Conservation (phyloP, 441 rosid species). For the Populus hybrid region DNA sequence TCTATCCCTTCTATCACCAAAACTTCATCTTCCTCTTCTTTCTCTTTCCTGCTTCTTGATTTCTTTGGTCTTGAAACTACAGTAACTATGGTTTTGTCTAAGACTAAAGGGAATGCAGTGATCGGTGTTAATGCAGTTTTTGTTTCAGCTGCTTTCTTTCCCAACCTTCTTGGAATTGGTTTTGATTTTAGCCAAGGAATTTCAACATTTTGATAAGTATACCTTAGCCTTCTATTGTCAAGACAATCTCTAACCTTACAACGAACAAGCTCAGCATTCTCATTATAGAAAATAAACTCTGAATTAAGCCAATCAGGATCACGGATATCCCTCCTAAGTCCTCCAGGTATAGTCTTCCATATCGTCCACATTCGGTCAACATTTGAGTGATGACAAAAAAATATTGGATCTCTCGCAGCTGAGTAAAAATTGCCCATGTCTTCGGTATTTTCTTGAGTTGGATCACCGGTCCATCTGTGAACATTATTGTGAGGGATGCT, state of each 20-base stretch:
- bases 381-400: conserved; percentile 52
- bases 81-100: conserved; percentile 31
- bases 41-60: conserved; percentile 47
- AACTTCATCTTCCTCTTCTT: conserved; percentile 58
- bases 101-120: conserved; percentile 34
- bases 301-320: conserved; percentile 53
- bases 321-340: conserved; percentile 38
- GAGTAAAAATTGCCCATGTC: conserved; percentile 65
- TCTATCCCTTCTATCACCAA: conserved; percentile 43
- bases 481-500: conserved; percentile 43
- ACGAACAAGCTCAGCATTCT: conserved; percentile 47
- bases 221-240: conserved; percentile 35
- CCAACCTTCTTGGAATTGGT: conserved; percentile 37
- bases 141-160: conserved; percentile 32
- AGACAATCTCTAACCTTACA: conserved; percentile 51
- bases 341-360: conserved; percentile 33
- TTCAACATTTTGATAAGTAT: conserved; percentile 42
- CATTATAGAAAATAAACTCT: conserved; percentile 45
- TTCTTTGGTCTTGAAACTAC: conserved; percentile 47
- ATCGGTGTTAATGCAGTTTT: background rate
- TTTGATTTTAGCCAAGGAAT: conserved; percentile 47
- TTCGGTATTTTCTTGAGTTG: conserved; percentile 43
- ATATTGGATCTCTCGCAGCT: conserved; percentile 57
- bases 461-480: conserved; percentile 48
- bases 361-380: conserved; percentile 53